A percentile compares a stretch with the other conserved stretches of the same genome.
These are phyloP conservation scores for Prosopis cineraria DNA, from an alignment of 306 rosid genomes.

Conservation along the genomic window DNA sequence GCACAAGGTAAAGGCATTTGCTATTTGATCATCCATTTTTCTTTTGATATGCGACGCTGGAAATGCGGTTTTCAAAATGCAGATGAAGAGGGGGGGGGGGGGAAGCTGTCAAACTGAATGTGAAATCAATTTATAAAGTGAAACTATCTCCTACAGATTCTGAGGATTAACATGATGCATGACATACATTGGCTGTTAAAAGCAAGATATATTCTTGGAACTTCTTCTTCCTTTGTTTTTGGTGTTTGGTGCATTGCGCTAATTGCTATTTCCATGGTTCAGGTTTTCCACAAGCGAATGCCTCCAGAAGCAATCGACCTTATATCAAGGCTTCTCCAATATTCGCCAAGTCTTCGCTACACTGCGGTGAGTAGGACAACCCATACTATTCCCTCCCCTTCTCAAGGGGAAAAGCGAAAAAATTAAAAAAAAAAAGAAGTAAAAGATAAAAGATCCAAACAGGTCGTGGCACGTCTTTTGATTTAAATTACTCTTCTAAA, in stretches of 20 bases:
- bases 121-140: background rate
- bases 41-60: background rate
- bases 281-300: constrained; percentile 87
- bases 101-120: constrained; percentile 15
- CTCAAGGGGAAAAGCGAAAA: no score
- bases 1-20: constrained; percentile 76
- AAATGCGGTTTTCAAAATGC: background rate
- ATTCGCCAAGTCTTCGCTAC: constrained; percentile 87
- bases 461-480: background rate
- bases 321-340: constrained; percentile 88
- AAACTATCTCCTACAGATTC: background rate
- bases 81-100: background rate
- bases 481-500: background rate
- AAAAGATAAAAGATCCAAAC: background rate
- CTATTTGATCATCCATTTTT: constrained; percentile 6
- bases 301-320: constrained; percentile 94
- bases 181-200: background rate
- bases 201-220: background rate
- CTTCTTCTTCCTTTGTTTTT: background rate
- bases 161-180: background rate
- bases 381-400: background rate
- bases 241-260: constrained; percentile 5
- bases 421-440: no score
- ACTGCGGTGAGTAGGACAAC: constrained; percentile 69
- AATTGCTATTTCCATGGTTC: constrained; percentile 30